phyloP scores from a whole-genome alignment of 2,329 filamentous ascomycete genomes.

The Xylaria sp. region DNA sequence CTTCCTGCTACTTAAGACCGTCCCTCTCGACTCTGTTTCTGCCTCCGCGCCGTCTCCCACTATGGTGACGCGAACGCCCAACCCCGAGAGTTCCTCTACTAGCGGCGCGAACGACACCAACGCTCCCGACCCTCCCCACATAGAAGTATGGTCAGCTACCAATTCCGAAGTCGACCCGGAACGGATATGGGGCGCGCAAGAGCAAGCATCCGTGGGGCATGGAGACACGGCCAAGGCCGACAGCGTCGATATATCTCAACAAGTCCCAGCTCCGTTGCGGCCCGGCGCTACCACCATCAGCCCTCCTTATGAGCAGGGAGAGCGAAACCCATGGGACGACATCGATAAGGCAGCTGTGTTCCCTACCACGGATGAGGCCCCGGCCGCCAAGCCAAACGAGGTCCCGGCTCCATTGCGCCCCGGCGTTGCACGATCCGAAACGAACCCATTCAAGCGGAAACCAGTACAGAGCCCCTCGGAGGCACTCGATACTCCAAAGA shows the following conservation, averaged over 20 bases:
- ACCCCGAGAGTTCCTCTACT: conserved; percentile 41
- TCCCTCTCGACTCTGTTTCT: not conserved
- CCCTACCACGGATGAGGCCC: conserved; percentile 30
- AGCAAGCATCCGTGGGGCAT: conserved; percentile 20
- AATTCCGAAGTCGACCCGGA: conserved; percentile 49
- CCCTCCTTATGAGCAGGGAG: conserved; percentile 47
- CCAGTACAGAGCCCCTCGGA: conserved; percentile 42
- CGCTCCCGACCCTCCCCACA: conserved; percentile 43
- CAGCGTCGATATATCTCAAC: conserved; percentile 38
- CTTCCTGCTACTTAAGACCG: not conserved
- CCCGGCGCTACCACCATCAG: conserved; percentile 46
- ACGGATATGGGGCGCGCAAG: conserved; percentile 45
- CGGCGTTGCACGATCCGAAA: conserved; percentile 52
- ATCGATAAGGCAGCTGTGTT: conserved; percentile 22
- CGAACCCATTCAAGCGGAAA: conserved; percentile 67
- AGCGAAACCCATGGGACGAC: conserved; percentile 53
- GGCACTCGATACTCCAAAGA: conserved; percentile 29
- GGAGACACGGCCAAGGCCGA: conserved; percentile 25
- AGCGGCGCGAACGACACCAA: conserved; percentile 42
- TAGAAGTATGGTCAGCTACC: conserved; percentile 49
- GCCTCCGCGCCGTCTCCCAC: conserved; percentile 31
- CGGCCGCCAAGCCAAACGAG: conserved; percentile 38
- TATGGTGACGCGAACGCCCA: conserved; percentile 57
- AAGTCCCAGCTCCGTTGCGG: conserved; percentile 49
- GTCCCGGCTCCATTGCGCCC: conserved; percentile 50